A percentile compares a stretch with the other conserved stretches of the same genome.
These are phyloP conservation scores for Elsinoe batatas DNA, from an alignment of 2,329 filamentous ascomycete species.

Conservation along the genomic window DNA sequence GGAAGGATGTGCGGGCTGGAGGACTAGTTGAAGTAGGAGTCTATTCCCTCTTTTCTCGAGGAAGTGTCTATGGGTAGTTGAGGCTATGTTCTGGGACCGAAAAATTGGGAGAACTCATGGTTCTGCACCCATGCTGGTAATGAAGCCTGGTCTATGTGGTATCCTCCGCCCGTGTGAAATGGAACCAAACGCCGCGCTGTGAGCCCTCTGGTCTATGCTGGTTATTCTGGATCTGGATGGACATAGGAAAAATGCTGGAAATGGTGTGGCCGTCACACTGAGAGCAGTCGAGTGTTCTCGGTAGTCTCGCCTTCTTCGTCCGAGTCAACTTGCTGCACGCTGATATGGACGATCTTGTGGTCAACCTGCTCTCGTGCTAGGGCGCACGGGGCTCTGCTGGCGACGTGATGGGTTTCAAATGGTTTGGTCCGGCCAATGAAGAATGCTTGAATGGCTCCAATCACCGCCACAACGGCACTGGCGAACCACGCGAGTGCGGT, in stretches of 20 bases:
- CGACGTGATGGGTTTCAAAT: slow-evolving; percentile 23
- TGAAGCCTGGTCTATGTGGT: slow-evolving; percentile 1
- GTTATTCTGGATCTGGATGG: not conserved
- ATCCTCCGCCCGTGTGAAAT: not conserved
- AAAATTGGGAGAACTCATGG: not conserved
- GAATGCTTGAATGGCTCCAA: slow-evolving; percentile 48
- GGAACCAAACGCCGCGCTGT: slow-evolving; percentile 2
- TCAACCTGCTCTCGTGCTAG: slow-evolving; percentile 15
- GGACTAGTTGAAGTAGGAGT: not conserved
- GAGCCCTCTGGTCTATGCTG: not conserved
- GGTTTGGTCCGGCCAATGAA: slow-evolving; percentile 44
- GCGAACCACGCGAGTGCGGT: slow-evolving; percentile 56
- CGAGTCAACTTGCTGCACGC: not conserved
- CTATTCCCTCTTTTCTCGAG: not conserved
- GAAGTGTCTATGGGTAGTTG: not conserved
- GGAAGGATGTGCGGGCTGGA: not conserved
- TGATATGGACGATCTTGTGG: slow-evolving; percentile 1
- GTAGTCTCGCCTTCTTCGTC: not conserved
- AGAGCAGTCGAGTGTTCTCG: slow-evolving; percentile 3
- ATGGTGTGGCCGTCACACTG: not conserved
- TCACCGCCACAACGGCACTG: slow-evolving; percentile 45
- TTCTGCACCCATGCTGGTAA: not conserved
- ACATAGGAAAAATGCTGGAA: not conserved
- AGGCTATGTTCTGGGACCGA: not conserved
- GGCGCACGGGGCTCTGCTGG: slow-evolving; percentile 20